A percentile compares a stretch with the other conserved stretches of the same genome.
Conservation (phyloP, 306 rosid genomes). For the Cucumis cinereus region DNA sequence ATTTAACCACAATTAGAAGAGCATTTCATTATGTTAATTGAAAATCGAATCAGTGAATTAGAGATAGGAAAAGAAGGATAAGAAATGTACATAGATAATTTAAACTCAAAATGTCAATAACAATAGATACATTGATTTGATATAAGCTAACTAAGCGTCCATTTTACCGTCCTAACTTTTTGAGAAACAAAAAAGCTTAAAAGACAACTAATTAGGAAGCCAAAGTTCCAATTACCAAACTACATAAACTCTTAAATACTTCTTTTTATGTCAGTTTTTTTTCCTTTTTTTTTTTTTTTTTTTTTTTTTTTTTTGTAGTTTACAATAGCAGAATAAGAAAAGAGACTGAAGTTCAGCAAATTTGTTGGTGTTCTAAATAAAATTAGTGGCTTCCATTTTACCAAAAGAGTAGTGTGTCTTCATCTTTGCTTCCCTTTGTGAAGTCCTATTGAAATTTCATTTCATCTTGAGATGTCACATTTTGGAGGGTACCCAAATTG, state of each 20-base stretch:
- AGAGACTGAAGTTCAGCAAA: background rate
- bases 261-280: background rate
- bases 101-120: background rate
- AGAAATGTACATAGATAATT: background rate
- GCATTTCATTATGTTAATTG: background rate
- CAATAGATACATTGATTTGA: background rate
- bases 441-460: constrained; percentile 11
- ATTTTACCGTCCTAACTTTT: background rate
- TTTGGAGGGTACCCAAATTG: constrained; percentile 31
- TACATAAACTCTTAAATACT: background rate
- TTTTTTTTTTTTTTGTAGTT: background rate
- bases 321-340: background rate
- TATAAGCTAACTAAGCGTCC: background rate
- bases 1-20: too few species aligned
- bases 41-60: background rate
- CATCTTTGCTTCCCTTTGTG: background rate
- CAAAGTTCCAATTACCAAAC: background rate
- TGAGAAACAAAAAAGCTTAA: background rate
- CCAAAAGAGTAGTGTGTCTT: background rate
- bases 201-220: background rate
- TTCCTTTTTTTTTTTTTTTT: background rate
- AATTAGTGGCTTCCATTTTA: constrained; percentile 1
- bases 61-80: background rate
- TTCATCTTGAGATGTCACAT: constrained; percentile 37
- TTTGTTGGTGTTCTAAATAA: background rate